These are phyloP conservation scores for Candida krabiensis DNA, from an alignment of 805 yeast genomes.

Conservation along the genomic window DNA sequence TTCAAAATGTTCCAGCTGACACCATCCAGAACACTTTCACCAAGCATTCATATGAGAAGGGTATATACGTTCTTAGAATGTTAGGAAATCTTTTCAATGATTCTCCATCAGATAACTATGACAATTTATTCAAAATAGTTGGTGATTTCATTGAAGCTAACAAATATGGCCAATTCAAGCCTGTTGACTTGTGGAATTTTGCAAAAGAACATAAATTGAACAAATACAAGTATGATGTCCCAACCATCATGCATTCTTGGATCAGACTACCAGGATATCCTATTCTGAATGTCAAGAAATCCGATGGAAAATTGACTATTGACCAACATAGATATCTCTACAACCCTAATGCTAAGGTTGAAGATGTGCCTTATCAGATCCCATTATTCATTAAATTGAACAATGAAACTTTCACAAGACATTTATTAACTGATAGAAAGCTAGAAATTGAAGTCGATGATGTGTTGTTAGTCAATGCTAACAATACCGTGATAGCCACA, in stretches of 20 bases:
- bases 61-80: conserved; percentile 56
- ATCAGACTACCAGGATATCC: conserved; percentile 61
- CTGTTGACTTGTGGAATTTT: conserved; percentile 53
- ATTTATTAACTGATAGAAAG: conserved; percentile 44
- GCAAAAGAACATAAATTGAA: conserved; percentile 29
- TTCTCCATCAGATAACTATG: conserved; percentile 31
- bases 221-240: conserved; percentile 40
- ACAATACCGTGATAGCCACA: conserved; percentile 47
- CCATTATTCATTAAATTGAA: conserved; percentile 49
- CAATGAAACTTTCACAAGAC: conserved; percentile 38
- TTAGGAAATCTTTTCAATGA: conserved; percentile 42
- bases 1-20: conserved; percentile 35
- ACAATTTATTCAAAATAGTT: conserved; percentile 33
- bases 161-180: conserved; percentile 42
- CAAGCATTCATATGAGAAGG: conserved; percentile 56
- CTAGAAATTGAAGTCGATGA: conserved; percentile 22
- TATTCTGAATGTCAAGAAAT: conserved; percentile 38
- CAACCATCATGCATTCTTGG: conserved; percentile 60
- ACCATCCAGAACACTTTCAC: conserved; percentile 49
- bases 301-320: conserved; percentile 30
- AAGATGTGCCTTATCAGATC: conserved; percentile 60
- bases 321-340: conserved; percentile 41
- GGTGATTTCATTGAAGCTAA: conserved; percentile 37
- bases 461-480: conserved; percentile 42
- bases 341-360: conserved; percentile 34